Conservation (phyloP, 768 basidiomycete species). For the Pulveroboletus sp. region DNA sequence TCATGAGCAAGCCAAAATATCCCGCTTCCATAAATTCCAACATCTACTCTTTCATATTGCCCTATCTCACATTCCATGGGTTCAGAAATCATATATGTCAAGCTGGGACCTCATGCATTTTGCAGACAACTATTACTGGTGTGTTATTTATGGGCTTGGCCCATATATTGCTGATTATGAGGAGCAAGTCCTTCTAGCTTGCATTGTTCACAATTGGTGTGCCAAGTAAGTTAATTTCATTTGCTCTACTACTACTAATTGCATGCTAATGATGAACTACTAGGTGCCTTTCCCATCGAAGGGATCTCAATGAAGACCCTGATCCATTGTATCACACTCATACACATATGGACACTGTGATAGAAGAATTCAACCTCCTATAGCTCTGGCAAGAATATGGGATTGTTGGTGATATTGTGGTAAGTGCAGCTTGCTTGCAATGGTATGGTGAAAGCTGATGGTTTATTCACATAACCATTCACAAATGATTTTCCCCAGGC, state of each 20-base stretch:
- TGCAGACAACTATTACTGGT: background rate
- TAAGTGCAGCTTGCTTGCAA: too few species aligned
- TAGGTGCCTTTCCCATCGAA: too few species aligned
- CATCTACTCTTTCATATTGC: background rate
- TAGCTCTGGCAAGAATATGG: background rate
- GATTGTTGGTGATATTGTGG: background rate
- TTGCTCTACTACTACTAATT: background rate
- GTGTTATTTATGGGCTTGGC: background rate
- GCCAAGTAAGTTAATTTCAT: background rate
- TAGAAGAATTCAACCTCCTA: background rate
- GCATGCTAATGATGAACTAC: background rate
- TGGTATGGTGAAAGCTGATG: background rate
- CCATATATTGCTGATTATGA: background rate
- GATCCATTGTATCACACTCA: too few species aligned
- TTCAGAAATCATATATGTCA: background rate
- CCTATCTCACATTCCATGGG: too few species aligned
- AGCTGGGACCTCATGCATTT: background rate
- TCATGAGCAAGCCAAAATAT: background rate
- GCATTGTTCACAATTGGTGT: background rate
- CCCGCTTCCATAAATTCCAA: background rate
- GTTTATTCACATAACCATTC: background rate
- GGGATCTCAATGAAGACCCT: too few species aligned
- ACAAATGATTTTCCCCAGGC: background rate
- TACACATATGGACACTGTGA: too few species aligned
- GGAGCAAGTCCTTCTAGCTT: background rate